Percentiles rank a stretch among this genome's conserved stretches.
These are phyloP conservation scores for Hemerocallis citrina DNA, from an alignment of 106 monocot species.

Conservation along the genomic window DNA sequence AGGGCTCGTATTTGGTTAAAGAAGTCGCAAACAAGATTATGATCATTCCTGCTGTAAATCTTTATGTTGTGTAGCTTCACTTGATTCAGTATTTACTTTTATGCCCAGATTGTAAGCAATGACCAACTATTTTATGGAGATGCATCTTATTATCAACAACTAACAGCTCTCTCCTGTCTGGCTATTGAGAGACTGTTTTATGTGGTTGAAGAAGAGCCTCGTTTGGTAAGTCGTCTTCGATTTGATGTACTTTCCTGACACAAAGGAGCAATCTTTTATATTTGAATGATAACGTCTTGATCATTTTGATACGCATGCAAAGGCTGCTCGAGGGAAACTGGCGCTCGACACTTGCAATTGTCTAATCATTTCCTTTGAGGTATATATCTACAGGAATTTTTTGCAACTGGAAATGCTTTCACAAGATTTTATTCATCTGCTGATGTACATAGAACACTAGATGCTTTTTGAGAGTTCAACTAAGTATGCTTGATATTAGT, in stretches of 20 bases:
- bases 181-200: conserved; percentile 13
- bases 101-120: conserved; percentile 20
- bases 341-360: conserved; percentile 32
- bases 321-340: conserved; percentile 21
- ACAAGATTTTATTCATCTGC: neutral
- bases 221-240: conserved; percentile 8
- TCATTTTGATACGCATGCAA: neutral
- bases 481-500: no score
- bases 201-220: conserved; percentile 15
- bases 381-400: neutral
- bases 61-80: neutral
- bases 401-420: neutral
- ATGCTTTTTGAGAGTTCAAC: neutral
- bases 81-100: neutral
- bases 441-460: neutral
- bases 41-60: neutral
- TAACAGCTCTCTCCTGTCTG: conserved; percentile 3
- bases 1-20: neutral
- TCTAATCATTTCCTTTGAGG: conserved; percentile 17
- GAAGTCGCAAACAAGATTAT: neutral
- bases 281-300: neutral
- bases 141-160: conserved; percentile 12
- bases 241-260: no score
- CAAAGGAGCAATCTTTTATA: neutral
- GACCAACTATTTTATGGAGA: conserved; percentile 22